These are phyloP conservation scores for Leptographium radiaticola DNA, from an alignment of 2,329 filamentous ascomycete species.

Conservation along the genomic window DNA sequence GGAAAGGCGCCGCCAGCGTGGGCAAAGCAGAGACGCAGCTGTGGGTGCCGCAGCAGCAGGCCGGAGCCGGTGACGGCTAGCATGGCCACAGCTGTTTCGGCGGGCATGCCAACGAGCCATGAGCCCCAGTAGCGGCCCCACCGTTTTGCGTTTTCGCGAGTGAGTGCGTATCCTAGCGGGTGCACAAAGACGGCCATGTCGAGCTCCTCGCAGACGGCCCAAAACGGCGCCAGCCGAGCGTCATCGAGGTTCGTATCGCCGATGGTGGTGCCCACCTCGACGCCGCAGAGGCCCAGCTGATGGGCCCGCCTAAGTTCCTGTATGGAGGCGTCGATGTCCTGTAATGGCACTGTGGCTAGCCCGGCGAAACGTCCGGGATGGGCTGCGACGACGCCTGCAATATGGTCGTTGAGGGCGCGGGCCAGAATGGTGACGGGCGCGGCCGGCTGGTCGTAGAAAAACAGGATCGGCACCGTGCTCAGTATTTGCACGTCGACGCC, in stretches of 20 bases:
- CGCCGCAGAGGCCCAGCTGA: background rate
- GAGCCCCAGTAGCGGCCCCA: conserved; percentile 1
- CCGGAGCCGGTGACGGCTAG: background rate
- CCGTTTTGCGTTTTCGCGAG: background rate
- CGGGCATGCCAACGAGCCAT: conserved; percentile 2
- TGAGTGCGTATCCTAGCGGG: background rate
- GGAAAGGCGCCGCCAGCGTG: conserved; percentile 1
- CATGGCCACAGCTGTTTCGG: conserved; percentile 1
- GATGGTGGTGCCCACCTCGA: conserved; percentile 1
- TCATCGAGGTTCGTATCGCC: background rate
- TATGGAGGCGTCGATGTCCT: background rate
- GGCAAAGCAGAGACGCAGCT: conserved; percentile 1
- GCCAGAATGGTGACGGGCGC: background rate
- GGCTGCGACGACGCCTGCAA: background rate
- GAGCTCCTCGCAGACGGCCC: background rate
- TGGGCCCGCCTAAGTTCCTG: background rate
- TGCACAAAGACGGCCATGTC: conserved; percentile 4
- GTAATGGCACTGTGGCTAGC: conserved; percentile 1
- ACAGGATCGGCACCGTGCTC: conserved; percentile 2
- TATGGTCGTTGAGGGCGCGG: conserved; percentile 1
- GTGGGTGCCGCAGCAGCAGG: background rate
- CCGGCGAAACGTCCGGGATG: background rate
- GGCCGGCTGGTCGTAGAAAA: conserved; percentile 3
- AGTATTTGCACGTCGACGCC: conserved; percentile 1
- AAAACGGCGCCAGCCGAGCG: background rate